These are phyloP conservation scores for Cicer chorassanicum DNA, from an alignment of 306 rosid species.

Conservation along the genomic window DNA sequence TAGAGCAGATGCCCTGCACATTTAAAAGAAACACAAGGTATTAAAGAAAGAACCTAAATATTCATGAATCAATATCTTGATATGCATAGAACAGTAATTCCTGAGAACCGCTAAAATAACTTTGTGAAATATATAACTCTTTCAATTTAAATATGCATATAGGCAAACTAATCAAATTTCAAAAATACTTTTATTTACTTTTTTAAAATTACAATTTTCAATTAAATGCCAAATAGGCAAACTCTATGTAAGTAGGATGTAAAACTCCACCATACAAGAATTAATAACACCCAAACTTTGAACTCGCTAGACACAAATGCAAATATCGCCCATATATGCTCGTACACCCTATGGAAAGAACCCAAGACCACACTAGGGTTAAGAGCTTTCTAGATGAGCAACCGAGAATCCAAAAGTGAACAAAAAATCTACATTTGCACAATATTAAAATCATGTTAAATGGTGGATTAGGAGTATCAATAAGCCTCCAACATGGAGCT, in stretches of 20 bases:
- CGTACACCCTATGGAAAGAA: slow-evolving; percentile 13
- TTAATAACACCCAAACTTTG: not conserved
- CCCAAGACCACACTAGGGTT: not conserved
- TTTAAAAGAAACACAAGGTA: slow-evolving; percentile 38
- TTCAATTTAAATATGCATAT: slow-evolving; percentile 23
- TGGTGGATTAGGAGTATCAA: slow-evolving; percentile 14
- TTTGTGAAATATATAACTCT: slow-evolving; percentile 11
- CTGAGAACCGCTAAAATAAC: slow-evolving; percentile 12
- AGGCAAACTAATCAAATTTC: not conserved
- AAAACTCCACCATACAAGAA: not conserved
- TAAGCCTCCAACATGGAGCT: not conserved
- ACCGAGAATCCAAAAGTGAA: slow-evolving; percentile 2
- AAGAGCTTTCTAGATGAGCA: slow-evolving; percentile 12
- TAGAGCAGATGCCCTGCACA: slow-evolving; percentile 90
- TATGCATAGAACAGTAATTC: slow-evolving; percentile 33
- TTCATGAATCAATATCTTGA: slow-evolving; percentile 37
- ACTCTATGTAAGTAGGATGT: not conserved
- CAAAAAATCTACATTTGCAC: not conserved
- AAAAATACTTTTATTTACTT: not conserved
- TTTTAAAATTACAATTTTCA: not conserved
- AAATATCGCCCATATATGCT: not conserved
- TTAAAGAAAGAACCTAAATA: slow-evolving; percentile 32
- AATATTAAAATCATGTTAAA: not conserved
- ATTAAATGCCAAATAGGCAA: not conserved
- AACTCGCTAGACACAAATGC: not conserved